Conservation (phyloP, 306 rosid genomes). For the Quillaja saponaria region DNA sequence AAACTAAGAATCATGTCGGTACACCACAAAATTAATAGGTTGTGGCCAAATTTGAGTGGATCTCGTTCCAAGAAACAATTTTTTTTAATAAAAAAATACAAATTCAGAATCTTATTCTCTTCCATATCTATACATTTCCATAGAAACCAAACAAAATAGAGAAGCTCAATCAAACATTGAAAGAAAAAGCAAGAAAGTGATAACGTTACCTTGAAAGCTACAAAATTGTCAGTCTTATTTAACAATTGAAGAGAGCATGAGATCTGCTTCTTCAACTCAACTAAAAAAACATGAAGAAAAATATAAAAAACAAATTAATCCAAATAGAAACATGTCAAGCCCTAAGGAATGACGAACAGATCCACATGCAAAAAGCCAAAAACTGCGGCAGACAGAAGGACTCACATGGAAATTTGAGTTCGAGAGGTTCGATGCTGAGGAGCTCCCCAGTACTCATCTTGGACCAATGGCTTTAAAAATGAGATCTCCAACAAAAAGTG, state of each 20-base stretch:
- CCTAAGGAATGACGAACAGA: constrained; percentile 35
- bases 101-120: constrained; percentile 1
- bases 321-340: constrained; percentile 12
- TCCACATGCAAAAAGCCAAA: constrained; percentile 7
- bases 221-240: constrained; percentile 76
- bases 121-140: not conserved
- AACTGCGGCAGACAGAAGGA: constrained; percentile 1
- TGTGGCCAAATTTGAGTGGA: constrained; percentile 19
- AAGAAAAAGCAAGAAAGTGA: constrained; percentile 1
- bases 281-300: constrained; percentile 31
- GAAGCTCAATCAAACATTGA: not conserved
- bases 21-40: too few relatives aligned
- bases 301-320: constrained; percentile 6
- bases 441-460: constrained; percentile 83
- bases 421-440: constrained; percentile 82
- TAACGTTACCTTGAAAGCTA: constrained; percentile 77
- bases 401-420: constrained; percentile 80
- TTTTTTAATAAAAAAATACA: not conserved
- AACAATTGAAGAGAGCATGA: constrained; percentile 79
- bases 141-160: not conserved
- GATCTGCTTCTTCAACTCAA: constrained; percentile 95
- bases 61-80: constrained; percentile 3
- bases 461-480: constrained; percentile 20
- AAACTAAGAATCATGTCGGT: too few relatives aligned
- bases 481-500: constrained; percentile 17